phyloP scores from a whole-genome alignment of 495 filamentous ascomycete genomes.

The Neurospora sp. region DNA sequence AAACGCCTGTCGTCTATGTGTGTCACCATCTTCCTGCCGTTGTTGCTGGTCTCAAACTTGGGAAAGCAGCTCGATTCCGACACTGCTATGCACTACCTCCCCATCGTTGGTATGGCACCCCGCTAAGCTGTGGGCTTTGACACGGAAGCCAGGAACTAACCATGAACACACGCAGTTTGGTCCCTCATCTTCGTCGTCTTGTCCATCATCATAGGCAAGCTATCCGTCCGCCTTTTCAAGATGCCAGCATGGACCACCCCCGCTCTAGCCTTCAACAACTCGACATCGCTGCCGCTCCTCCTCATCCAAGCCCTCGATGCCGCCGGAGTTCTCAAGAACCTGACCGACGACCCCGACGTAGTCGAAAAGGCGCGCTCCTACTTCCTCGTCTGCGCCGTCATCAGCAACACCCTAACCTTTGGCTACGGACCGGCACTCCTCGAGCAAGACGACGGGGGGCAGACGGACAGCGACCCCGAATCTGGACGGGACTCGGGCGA shows the following conservation, averaged over 20 bases:
- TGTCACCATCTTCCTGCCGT: slow-evolving; percentile 60
- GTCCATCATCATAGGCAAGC: slow-evolving; percentile 32
- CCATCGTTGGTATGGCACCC: slow-evolving; percentile 15
- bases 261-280: slow-evolving; percentile 69
- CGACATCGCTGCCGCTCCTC: slow-evolving; percentile 58
- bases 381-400: slow-evolving; percentile 49
- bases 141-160: no score
- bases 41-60: slow-evolving; percentile 58
- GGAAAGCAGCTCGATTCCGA: slow-evolving; percentile 52
- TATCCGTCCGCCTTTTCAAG: slow-evolving; percentile 24
- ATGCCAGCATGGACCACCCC: slow-evolving; percentile 58
- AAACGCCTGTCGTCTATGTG: slow-evolving; percentile 57
- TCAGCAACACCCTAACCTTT: slow-evolving; percentile 40
- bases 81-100: slow-evolving; percentile 45
- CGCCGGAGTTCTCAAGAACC: slow-evolving; percentile 50
- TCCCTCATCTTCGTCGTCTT: slow-evolving; percentile 33
- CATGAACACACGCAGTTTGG: slow-evolving; percentile 9
- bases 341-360: slow-evolving; percentile 42
- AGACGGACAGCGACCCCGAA: slow-evolving; percentile 16
- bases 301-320: slow-evolving; percentile 54
- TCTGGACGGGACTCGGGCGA: slow-evolving; percentile 14
- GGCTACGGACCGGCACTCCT: slow-evolving; percentile 53
- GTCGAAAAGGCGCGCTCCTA: slow-evolving; percentile 60
- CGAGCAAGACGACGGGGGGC: slow-evolving; percentile 24
- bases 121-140: no score